Evolutionary conservation across 306 rosid genomes (phyloP).

Genomic region (Glycine soja): DNA sequence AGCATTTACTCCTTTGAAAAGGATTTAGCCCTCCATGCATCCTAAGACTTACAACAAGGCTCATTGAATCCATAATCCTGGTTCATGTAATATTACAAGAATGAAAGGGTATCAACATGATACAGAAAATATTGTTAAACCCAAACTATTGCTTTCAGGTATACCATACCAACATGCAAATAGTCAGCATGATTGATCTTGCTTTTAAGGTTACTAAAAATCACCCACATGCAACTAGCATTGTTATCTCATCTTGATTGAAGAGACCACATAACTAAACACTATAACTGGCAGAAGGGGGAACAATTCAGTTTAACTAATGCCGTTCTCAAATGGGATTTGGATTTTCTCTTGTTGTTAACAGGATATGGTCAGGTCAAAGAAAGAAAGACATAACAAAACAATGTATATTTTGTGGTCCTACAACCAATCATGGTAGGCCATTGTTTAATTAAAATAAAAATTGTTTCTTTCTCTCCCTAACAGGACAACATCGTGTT

Average conservation of each 20-base stretch:
- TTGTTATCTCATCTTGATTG: not conserved
- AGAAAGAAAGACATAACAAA: too few species aligned
- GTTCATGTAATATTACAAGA: slow-evolving; percentile 21
- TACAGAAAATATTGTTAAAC: not conserved
- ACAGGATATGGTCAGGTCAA: too few species aligned
- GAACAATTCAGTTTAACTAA: too few species aligned
- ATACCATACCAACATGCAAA: not conserved
- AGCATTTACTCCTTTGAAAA: not conserved
- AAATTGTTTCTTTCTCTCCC: not conserved
- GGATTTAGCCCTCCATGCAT: not conserved
- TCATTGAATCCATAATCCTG: not conserved
- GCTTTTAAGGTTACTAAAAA: not conserved
- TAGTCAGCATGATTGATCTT: slow-evolving; percentile 7
- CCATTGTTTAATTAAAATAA: not conserved
- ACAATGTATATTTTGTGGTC: too few species aligned
- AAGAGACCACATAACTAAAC: not conserved
- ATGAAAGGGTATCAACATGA: slow-evolving; percentile 8
- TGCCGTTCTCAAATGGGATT: too few species aligned
- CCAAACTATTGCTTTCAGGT: not conserved
- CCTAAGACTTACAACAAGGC: slow-evolving; percentile 12
- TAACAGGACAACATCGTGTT: not conserved
- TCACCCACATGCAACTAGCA: not conserved
- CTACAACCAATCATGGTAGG: too few species aligned
- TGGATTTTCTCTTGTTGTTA: too few species aligned
- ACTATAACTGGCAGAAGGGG: not conserved